Evolutionary conservation across 208 protist species (phyloP), one percentile per base, ranked within the genome.

Genomic region (Crithidia expoeki): DNA sequence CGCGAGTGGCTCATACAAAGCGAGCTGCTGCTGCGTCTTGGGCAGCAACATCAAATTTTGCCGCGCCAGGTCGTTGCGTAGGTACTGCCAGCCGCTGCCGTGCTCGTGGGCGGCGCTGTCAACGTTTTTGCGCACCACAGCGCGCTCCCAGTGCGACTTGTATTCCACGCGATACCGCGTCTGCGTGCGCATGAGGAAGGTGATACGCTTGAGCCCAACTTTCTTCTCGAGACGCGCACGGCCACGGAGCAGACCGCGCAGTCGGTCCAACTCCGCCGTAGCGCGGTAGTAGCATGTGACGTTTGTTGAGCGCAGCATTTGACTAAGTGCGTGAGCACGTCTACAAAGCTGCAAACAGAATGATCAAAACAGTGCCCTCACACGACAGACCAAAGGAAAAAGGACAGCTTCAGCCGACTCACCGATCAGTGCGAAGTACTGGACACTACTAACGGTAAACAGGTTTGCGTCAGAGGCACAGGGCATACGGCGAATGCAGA

Each of bases 1-100:
- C 5, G 91, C 84, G n/a, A 96, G 71, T 36, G 91, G 91, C 76
- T 96, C 91, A 58, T 96, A 96, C 63, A 92, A 86, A n/a, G 91
- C 88, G 0, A 96, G 72, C 30, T 80, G 67, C 68, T 94, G 89
- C 69, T 94, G 88, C 12, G 81, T 85, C 40, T 76, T 73, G 5
- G 91, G 91, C 27, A 93, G 72, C 12, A 96, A 72, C 58, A 91
- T 60, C 51, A 96, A 38, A 57, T 96, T 96, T 44, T 96, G 91
- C 21, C 91, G 86, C 6, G 86, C 86, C 7, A 94, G 64, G 62
- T 96, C 91, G 50, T 94, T 94, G 19, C 86, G 84, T 12, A 94
- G 72, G 53, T 92, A 78, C 28, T 72, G 50, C 91, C 89, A 96
- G 14, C 83, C 81, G 9, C 76, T 78, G 64, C 91, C 91, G 62